These are phyloP conservation scores for Dinochytrium kinnereticum DNA, from an alignment of 371 early-diverging fungal genomes.

Conservation along the genomic window DNA sequence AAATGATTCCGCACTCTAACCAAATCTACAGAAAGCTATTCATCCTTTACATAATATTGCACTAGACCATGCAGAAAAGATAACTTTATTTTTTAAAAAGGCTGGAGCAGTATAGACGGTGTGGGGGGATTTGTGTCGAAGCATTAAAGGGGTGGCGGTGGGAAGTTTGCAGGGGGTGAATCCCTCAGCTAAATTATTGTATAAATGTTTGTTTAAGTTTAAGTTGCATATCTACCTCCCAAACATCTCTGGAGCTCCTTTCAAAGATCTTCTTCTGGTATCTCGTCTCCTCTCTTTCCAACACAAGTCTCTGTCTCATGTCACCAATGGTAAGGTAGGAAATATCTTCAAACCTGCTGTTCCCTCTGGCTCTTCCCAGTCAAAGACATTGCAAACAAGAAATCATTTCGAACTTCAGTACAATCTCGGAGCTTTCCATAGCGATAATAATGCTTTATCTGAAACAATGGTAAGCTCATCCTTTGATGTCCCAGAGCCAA, in stretches of 20 bases:
- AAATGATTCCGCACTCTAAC: no score
- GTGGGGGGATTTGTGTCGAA: not conserved
- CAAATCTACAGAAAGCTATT: not conserved
- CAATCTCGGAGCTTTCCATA: slow-evolving; percentile 50
- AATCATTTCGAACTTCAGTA: slow-evolving; percentile 37
- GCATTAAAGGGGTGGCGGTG: not conserved
- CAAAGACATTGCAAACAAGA: slow-evolving; percentile 46
- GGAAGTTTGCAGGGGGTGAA: slow-evolving; percentile 3
- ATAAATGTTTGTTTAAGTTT: no score
- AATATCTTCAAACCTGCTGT: slow-evolving; percentile 12
- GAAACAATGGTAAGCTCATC: slow-evolving; percentile 12
- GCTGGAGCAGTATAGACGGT: not conserved
- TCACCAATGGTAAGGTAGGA: no score
- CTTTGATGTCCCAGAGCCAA: no score
- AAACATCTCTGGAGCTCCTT: slow-evolving; percentile 8
- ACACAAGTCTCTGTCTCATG: not conserved
- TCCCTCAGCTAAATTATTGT: not conserved
- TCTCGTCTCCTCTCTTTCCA: not conserved
- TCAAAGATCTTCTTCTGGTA: slow-evolving; percentile 1
- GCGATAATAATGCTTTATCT: slow-evolving; percentile 51
- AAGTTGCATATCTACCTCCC: slow-evolving; percentile 14
- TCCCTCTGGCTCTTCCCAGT: slow-evolving; percentile 40
- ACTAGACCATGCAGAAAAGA: slow-evolving; percentile 4
- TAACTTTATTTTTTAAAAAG: not conserved
- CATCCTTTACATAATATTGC: slow-evolving; percentile 14